A percentile compares a stretch with the other conserved stretches of the same genome.
Conservation (phyloP, 106 monocot genomes). For the Acorus calamus region DNA sequence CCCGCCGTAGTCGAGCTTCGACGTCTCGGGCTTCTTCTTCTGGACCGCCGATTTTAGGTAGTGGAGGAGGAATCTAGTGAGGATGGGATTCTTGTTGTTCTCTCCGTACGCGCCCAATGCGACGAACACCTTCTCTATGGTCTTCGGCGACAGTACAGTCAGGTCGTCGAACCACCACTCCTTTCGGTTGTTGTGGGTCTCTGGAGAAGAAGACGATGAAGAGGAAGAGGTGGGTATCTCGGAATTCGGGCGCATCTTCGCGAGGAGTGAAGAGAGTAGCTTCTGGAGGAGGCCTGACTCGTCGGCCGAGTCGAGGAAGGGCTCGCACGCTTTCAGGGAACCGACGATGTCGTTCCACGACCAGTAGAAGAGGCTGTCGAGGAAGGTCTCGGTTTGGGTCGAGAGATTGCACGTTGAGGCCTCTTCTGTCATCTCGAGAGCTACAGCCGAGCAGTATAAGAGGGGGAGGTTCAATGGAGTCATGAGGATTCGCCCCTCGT, state of each 20-base stretch:
- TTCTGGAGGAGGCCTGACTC: constrained; percentile 18
- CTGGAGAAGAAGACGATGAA: constrained; percentile 19
- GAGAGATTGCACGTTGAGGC: constrained; percentile 18
- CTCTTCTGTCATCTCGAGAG: constrained; percentile 33
- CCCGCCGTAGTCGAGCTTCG: constrained; percentile 8
- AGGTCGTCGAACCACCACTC: constrained; percentile 35
- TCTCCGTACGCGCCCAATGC: constrained; percentile 10
- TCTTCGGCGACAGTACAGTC: constrained; percentile 13
- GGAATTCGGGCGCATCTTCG: constrained; percentile 20
- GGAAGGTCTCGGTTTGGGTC: constrained; percentile 23
- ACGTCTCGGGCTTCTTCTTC: background rate
- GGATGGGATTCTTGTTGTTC: constrained; percentile 19
- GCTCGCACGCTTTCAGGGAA: constrained; percentile 18
- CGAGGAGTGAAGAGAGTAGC: constrained; percentile 14
- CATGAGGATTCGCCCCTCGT: constrained; percentile 18
- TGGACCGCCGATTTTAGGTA: constrained; percentile 20
- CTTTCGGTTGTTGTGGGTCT: constrained; percentile 5
- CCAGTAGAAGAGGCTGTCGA: constrained; percentile 32
- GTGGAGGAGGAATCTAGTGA: constrained; percentile 28
- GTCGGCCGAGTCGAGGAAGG: constrained; percentile 14
- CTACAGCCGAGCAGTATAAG: constrained; percentile 15
- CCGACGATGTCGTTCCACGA: constrained; percentile 19
- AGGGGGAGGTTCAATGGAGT: constrained; percentile 16
- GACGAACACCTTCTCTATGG: constrained; percentile 12
- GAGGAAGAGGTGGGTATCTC: constrained; percentile 13